Conservation (phyloP, 441 rosid species). For the Croton setiger region DNA sequence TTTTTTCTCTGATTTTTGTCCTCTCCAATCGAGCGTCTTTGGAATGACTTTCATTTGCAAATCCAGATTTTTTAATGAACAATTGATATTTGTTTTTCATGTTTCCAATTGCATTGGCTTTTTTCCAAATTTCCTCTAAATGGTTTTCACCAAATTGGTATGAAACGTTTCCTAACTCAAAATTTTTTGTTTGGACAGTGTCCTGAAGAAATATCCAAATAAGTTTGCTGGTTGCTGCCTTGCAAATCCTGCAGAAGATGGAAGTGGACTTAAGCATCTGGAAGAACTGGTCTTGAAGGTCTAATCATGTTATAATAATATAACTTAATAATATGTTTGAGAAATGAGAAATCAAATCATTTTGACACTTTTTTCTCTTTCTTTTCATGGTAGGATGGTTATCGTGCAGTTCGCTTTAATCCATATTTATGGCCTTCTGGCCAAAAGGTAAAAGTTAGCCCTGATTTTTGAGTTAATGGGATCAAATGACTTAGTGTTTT, state of each 20-base stretch:
- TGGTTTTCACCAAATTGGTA: constrained; percentile 1
- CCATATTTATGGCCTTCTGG: constrained; percentile 88
- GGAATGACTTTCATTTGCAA: no score
- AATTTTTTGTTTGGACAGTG: constrained; percentile 38
- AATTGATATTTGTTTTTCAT: constrained; percentile 7
- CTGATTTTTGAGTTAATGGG: not conserved
- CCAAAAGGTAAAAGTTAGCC: constrained; percentile 51
- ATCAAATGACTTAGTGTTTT: constrained; percentile 2
- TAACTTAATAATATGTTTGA: not conserved
- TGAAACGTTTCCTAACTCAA: constrained; percentile 4
- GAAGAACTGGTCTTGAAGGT: constrained; percentile 84
- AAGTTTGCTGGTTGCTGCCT: constrained; percentile 92
- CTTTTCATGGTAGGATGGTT: constrained; percentile 61
- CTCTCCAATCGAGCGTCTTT: no score
- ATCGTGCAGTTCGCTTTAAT: constrained; percentile 82
- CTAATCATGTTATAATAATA: constrained; percentile 16
- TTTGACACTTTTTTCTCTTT: constrained; percentile 15
- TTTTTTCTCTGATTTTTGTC: no score
- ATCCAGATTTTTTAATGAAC: no score
- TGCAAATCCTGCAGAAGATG: constrained; percentile 91
- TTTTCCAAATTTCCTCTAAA: not conserved
- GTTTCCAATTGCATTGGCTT: constrained; percentile 5
- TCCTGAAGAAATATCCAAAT: constrained; percentile 66
- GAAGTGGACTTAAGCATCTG: constrained; percentile 64
- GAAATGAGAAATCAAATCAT: constrained; percentile 14